Percentiles rank a stretch among this genome's conserved stretches.
phyloP scores from a whole-genome alignment of 768 basidiomycete species.

The Agaricus sinodeliciosus region DNA sequence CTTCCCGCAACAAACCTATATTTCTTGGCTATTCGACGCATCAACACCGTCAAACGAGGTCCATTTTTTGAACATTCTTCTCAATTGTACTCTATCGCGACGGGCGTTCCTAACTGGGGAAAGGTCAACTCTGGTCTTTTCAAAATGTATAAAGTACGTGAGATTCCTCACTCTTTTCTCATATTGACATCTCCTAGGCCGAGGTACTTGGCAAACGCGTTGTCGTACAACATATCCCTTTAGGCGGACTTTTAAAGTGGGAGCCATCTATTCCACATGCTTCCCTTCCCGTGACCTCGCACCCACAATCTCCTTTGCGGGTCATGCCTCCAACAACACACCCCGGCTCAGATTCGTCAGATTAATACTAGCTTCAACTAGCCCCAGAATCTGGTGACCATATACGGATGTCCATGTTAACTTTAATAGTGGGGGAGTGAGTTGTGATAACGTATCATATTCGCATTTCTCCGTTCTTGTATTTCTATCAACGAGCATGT shows the following conservation, averaged over 20 bases:
- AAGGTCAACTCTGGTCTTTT: conserved; percentile 88
- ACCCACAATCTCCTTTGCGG: conserved; percentile 36
- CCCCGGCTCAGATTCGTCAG: background rate
- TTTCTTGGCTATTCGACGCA: conserved; percentile 70
- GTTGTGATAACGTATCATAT: too few relatives aligned
- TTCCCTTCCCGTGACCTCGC: background rate
- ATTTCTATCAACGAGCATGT: too few relatives aligned
- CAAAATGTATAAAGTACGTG: conserved; percentile 88
- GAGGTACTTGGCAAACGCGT: conserved; percentile 93
- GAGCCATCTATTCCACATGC: conserved; percentile 12
- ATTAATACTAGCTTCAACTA: too few relatives aligned
- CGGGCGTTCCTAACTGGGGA: conserved; percentile 82
- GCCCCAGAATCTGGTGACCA: too few relatives aligned
- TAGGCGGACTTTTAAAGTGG: conserved; percentile 81
- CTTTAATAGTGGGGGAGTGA: too few relatives aligned
- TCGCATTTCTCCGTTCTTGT: too few relatives aligned
- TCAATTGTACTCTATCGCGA: conserved; percentile 80
- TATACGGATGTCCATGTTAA: too few relatives aligned
- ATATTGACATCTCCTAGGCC: conserved; percentile 36
- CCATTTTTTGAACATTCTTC: conserved; percentile 94
- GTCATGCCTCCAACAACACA: background rate
- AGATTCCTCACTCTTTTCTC: conserved; percentile 1
- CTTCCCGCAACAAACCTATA: conserved; percentile 71
- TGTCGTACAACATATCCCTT: conserved; percentile 91
- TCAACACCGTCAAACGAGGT: conserved; percentile 75